Evolutionary conservation across 148 eudicot genomes (phyloP), one percentile per base, ranked within the genome.

Genomic region (Pouteria glomerata): DNA sequence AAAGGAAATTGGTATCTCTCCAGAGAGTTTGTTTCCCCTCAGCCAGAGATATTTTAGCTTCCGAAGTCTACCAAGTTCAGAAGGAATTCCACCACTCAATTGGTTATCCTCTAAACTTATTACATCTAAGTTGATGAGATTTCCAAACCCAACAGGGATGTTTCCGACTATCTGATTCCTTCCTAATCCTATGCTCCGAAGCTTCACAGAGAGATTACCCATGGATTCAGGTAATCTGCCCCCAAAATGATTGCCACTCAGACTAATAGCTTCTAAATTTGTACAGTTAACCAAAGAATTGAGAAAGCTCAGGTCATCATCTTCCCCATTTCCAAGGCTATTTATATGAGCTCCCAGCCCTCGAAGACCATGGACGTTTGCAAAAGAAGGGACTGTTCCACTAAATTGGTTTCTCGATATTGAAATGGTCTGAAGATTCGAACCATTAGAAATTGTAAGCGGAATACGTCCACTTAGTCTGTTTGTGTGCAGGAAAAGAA

Each of bases 31-130:
- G 21, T 77, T 77, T 3, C 18, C 21, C 0, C 1, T 0, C 6
- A 70, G 10, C 45, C 27, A 3, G 0, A 64, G 14, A 0, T 16
- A 39, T 18, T 21, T n/a, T 14, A 77, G 30, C 19, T 56, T 44
- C 1, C 33, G 13, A 44, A 77, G 79, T 35, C 26, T 63, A 0
- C 74, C 75, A 23, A 77, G 55, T 1, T 21, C 10, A 0, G 4
- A 2, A 11, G 79, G 79, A 51, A 77, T 56, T 3, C 16, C 57
- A 10, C 79, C 79, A 1, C 23, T 57, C 1, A 70, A 18, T 3
- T 19, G 13, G n/a, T 70, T 70, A 3, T 14, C 7, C 16, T 7
- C n/a, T 21, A 77, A n/a, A 5, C 14, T 27, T 18, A 77, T 18
- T 0, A 4, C 1, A 1, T 16, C 33, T 14, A 75, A 53, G 18